Evolutionary conservation across 2,329 filamentous ascomycete species (phyloP), one percentile per base, ranked within the genome.

Genomic region (Penicillium fuscoglaucum): DNA sequence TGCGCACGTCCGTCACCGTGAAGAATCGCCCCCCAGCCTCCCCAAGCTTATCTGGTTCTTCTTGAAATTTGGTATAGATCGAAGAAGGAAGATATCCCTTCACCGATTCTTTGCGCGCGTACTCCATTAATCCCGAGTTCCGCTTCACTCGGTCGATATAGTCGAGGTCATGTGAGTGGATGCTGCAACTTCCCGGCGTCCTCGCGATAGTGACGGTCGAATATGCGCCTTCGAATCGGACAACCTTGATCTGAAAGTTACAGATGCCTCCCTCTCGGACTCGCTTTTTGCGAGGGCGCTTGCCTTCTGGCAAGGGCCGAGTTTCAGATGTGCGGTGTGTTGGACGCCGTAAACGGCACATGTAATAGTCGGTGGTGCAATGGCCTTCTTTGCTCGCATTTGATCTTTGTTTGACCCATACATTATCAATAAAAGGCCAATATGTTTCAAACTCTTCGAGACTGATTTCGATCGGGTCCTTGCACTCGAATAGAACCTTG

Each of bases 401-500:
- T 17, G 71, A 73, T 58, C 78, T 73, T 61, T 79, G 76, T 53
- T 79, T 79, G 12, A 80, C 77, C 78, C 78, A 81, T n/a, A 80
- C 75, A 61, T 81, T 81, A 62, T 81, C 79, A 50, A 80, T 76
- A 52, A 78, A 81, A 7, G 78, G 78, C 74, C 78, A 80, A 61
- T 79, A 80, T 17, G 70, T 74, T 57, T 79, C 76, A 58, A 79
- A 80, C 52, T 81, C 79, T 26, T 76, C 72, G 39, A 76, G 63
- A 19, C 74, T 76, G 46, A 81, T 75, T 66, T 80, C 78, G 51
- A 81, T 76, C 7, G 77, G 74, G 40, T 80, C 77, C 47, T 74
- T 76, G 64, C 79, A 72, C 50, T 79, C 77, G 59, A 80, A 80
- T 46, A 80, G 65, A 26, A 76, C 70, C 53, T 75, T 73, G 33